These are phyloP conservation scores for Populus euphratica DNA, from an alignment of 345 rosid genomes.

Conservation along the genomic window DNA sequence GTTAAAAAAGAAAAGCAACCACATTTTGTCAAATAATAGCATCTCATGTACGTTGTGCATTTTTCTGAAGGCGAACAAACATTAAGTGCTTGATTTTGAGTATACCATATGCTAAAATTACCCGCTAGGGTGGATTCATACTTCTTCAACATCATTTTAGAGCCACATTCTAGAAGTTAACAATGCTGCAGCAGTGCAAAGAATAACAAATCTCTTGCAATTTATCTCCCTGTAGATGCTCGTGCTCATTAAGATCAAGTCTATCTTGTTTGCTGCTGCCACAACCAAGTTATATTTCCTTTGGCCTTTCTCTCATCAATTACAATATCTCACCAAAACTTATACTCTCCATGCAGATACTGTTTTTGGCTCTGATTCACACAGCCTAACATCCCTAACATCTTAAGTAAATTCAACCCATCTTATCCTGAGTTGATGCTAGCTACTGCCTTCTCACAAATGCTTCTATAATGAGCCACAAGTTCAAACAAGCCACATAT, in stretches of 20 bases:
- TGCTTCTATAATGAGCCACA: neutral
- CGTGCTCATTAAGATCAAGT: neutral
- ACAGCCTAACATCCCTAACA: neutral
- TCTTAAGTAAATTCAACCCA: neutral
- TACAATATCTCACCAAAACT: neutral
- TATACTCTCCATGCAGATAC: neutral
- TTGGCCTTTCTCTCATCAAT: neutral
- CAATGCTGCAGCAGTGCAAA: neutral
- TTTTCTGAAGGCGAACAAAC: neutral
- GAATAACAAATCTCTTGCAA: neutral
- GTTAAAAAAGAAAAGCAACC: neutral
- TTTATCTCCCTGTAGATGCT: neutral
- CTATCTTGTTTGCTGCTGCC: neutral
- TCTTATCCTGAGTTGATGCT: neutral
- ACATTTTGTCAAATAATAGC: neutral
- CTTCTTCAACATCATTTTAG: neutral
- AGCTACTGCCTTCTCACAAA: neutral
- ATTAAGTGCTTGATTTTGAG: neutral
- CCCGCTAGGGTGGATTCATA: neutral
- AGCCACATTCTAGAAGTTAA: neutral
- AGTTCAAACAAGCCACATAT: neutral
- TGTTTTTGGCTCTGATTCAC: neutral
- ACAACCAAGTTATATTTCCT: neutral
- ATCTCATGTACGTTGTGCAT: neutral
- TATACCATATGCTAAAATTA: neutral